Conservation (phyloP, 768 basidiomycete species). For the Pleurotus pulmonarius region DNA sequence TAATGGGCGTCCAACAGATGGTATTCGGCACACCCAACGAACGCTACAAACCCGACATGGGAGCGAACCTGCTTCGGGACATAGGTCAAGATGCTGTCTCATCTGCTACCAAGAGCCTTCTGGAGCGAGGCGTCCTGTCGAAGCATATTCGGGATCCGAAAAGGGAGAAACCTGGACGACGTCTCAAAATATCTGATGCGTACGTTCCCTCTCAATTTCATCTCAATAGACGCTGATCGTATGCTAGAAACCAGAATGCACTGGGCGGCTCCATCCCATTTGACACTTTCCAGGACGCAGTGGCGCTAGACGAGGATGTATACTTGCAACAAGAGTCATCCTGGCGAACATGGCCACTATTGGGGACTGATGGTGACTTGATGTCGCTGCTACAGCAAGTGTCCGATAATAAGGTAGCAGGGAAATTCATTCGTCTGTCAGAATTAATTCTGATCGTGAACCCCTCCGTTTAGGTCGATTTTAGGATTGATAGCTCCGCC, state of each 20-base stretch:
- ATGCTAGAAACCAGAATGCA: constrained; percentile 59
- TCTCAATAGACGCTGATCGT: background rate
- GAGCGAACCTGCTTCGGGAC: constrained; percentile 50
- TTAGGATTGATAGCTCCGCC: constrained; percentile 64
- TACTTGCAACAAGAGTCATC: constrained; percentile 41
- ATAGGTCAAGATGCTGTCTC: constrained; percentile 55
- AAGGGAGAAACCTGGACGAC: constrained; percentile 67
- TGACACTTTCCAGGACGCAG: constrained; percentile 72
- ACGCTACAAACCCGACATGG: constrained; percentile 58
- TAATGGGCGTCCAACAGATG: constrained; percentile 47
- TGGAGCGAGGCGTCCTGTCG: constrained; percentile 62
- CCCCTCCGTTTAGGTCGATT: constrained; percentile 51
- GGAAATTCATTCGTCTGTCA: background rate
- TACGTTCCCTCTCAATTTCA: constrained; percentile 17
- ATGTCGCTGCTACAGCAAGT: constrained; percentile 75
- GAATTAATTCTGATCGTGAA: background rate
- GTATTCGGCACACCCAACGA: constrained; percentile 70
- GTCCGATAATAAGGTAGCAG: constrained; percentile 70
- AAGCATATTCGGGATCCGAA: constrained; percentile 60
- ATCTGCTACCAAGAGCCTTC: constrained; percentile 54
- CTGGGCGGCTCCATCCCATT: constrained; percentile 59
- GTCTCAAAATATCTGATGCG: constrained; percentile 75
- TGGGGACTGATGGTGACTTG: constrained; percentile 78
- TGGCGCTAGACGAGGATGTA: constrained; percentile 51
- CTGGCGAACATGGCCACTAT: constrained; percentile 77